Percentiles rank a stretch among this genome's conserved stretches.
Conservation (phyloP, 805 yeast genomes). For the Kodamaea neixiangensis region DNA sequence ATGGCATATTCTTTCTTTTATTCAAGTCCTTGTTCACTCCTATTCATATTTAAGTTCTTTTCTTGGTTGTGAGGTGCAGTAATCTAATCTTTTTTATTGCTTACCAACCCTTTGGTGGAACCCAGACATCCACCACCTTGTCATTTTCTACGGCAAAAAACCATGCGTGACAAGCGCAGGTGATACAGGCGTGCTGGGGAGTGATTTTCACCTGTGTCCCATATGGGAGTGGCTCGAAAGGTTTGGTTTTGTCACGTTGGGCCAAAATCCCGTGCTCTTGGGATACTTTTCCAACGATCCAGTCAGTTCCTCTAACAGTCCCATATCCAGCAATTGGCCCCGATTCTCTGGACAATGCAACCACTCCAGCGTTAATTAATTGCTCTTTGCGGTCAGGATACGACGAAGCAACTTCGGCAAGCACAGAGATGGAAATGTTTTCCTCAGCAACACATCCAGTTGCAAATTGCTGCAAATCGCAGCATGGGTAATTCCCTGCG, state of each 20-base stretch:
- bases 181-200: slow-evolving; percentile 76
- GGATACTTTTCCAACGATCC: slow-evolving; percentile 68
- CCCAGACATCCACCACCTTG: slow-evolving; percentile 59
- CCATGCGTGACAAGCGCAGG: slow-evolving; percentile 62
- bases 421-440: slow-evolving; percentile 18
- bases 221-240: slow-evolving; percentile 44
- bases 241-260: slow-evolving; percentile 37
- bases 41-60: background rate
- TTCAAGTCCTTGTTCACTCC: background rate
- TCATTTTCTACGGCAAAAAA: slow-evolving; percentile 53
- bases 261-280: slow-evolving; percentile 79
- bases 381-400: slow-evolving; percentile 58
- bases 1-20: background rate
- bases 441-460: slow-evolving; percentile 49
- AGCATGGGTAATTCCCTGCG: slow-evolving; percentile 77
- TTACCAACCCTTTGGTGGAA: slow-evolving; percentile 57
- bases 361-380: slow-evolving; percentile 70
- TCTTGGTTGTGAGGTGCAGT: background rate
- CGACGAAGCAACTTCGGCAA: slow-evolving; percentile 40
- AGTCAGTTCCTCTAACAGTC: slow-evolving; percentile 44
- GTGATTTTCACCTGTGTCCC: slow-evolving; percentile 57
- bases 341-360: slow-evolving; percentile 65
- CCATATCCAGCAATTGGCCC: slow-evolving; percentile 67
- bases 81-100: background rate
- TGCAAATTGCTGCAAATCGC: slow-evolving; percentile 76